A percentile compares a stretch with the other conserved stretches of the same genome.
phyloP scores from a whole-genome alignment of 148 eudicot species.

The Beta vulgaris region DNA sequence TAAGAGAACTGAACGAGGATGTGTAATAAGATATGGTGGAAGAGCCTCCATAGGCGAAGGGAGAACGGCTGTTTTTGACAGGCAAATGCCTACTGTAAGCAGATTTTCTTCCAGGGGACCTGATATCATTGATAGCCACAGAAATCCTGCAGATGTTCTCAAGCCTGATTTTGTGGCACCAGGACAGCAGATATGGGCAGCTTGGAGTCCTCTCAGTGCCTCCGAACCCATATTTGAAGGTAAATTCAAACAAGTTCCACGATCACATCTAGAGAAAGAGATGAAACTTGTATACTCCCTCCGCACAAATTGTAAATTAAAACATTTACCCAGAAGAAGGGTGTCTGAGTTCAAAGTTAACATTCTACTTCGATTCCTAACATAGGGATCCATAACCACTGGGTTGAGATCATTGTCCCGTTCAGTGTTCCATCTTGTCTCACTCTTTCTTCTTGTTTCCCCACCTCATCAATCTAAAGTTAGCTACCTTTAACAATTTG shows the following conservation, averaged over 20 bases:
- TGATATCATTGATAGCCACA: constrained; percentile 51
- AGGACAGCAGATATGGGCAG: constrained; percentile 97
- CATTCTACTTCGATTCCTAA: too few relatives aligned
- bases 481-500: too few relatives aligned
- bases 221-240: constrained; percentile 63
- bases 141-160: constrained; percentile 62
- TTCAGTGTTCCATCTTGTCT: too few relatives aligned
- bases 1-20: constrained; percentile 41
- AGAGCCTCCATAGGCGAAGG: constrained; percentile 79
- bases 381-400: too few relatives aligned
- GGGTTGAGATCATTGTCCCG: too few relatives aligned
- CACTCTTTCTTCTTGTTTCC: too few relatives aligned
- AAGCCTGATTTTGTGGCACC: constrained; percentile 93
- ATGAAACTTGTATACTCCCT: not conserved
- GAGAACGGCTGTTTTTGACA: constrained; percentile 60
- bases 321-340: too few relatives aligned
- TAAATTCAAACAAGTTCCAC: constrained; percentile 23
- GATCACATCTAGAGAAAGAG: not conserved
- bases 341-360: too few relatives aligned
- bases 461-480: too few relatives aligned
- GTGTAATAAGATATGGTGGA: constrained; percentile 45
- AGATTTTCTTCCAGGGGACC: constrained; percentile 95
- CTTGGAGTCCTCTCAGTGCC: constrained; percentile 92
- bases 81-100: constrained; percentile 66
- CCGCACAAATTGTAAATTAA: too few relatives aligned